These are phyloP conservation scores for Candida parachauliodes DNA, from an alignment of 805 yeast genomes.

Conservation along the genomic window DNA sequence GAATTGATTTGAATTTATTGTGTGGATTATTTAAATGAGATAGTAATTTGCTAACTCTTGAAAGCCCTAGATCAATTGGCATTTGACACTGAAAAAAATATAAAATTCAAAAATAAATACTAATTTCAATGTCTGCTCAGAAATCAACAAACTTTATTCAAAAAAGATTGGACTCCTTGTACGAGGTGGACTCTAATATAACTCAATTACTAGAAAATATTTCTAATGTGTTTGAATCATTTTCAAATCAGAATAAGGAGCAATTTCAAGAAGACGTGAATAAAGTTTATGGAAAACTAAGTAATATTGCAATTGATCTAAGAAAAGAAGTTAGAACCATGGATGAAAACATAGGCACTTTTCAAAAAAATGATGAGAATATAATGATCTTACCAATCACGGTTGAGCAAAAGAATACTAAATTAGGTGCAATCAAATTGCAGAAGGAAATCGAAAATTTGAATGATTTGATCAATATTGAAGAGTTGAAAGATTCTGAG, in stretches of 20 bases:
- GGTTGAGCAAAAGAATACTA: slow-evolving; percentile 67
- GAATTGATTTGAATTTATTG: slow-evolving; percentile 59
- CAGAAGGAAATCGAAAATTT: slow-evolving; percentile 38
- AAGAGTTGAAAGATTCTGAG: no score
- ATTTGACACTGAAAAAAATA: slow-evolving; percentile 12
- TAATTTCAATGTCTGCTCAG: slow-evolving; percentile 8
- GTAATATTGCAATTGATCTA: slow-evolving; percentile 54
- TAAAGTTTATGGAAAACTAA: slow-evolving; percentile 50
- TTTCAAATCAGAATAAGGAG: slow-evolving; percentile 26
- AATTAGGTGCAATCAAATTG: slow-evolving; percentile 58
- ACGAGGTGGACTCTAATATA: slow-evolving; percentile 49
- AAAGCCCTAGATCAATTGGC: slow-evolving; percentile 39
- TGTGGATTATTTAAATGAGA: slow-evolving; percentile 67
- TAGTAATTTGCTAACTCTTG: slow-evolving; percentile 30
- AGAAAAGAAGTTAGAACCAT: slow-evolving; percentile 64
- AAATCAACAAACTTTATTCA: slow-evolving; percentile 37
- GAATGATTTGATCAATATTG: no score
- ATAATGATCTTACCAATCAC: slow-evolving; percentile 62
- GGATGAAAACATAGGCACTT: slow-evolving; percentile 55
- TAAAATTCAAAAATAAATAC: slow-evolving; percentile 1
- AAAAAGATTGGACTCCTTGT: slow-evolving; percentile 48
- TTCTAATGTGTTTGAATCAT: slow-evolving; percentile 44
- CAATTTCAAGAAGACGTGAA: slow-evolving; percentile 43
- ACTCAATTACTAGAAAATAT: slow-evolving; percentile 50
- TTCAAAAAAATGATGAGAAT: slow-evolving; percentile 39